These are phyloP conservation scores for Calonectria honghensis DNA, from an alignment of 2,329 filamentous ascomycete species.

Conservation along the genomic window DNA sequence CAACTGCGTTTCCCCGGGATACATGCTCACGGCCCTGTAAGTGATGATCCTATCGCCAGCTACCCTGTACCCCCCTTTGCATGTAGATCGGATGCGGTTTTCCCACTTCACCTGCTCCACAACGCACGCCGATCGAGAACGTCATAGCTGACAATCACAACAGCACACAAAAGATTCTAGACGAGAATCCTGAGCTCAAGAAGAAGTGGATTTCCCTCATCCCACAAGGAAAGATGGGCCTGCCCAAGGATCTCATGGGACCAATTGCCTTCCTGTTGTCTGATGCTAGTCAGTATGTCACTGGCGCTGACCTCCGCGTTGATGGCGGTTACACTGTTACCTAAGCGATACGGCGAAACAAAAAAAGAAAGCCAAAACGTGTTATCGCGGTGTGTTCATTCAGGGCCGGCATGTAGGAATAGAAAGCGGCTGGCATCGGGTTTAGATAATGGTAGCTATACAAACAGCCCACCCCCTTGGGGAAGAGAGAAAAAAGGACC, in stretches of 20 bases:
- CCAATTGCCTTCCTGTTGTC: conserved; percentile 91
- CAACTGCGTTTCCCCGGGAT: conserved; percentile 96
- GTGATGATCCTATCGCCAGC: conserved; percentile 57
- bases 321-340: conserved; percentile 94
- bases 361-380: conserved; percentile 18
- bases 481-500: neutral
- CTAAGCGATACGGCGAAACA: conserved; percentile 60
- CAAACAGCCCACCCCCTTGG: neutral
- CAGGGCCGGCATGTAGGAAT: conserved; percentile 40
- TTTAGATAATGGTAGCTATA: conserved; percentile 49
- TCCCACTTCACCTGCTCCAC: conserved; percentile 8
- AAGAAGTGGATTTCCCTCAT: conserved; percentile 94
- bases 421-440: conserved; percentile 41
- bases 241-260: conserved; percentile 93
- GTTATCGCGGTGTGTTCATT: conserved; percentile 19
- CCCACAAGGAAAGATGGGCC: conserved; percentile 94
- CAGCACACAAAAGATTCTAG: conserved; percentile 94
- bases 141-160: conserved; percentile 35
- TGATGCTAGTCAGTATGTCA: conserved; percentile 84
- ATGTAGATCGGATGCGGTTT: neutral
- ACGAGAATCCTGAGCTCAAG: conserved; percentile 93
- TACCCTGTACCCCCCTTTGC: conserved; percentile 1
- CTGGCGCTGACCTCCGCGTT: conserved; percentile 84
- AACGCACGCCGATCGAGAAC: conserved; percentile 43
- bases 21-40: conserved; percentile 96